Base-by-base conservation (phyloP, 768 basidiomycete genomes). In the Agaricus sinodeliciosus region DNA sequence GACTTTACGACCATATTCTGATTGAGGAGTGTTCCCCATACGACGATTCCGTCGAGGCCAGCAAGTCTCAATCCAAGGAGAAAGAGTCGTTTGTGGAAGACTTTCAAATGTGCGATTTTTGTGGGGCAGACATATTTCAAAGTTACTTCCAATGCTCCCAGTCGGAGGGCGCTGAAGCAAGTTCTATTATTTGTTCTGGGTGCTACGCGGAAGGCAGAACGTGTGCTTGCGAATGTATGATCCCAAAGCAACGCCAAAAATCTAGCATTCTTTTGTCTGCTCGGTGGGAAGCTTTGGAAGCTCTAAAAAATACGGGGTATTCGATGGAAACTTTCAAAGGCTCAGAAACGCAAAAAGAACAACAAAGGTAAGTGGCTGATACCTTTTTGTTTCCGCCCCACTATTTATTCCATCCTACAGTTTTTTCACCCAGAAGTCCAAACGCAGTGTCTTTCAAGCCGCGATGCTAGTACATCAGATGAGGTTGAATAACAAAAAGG, bases 201-300 rank as follows among this genome's bases (percentile, higher is more conserved):
- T 93, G 90, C 65, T 92, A 85, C 60, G 76, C 76, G 4, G 90
- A 92, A 61, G 90, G 90, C 9, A 77, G 90, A 26, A 77, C 72
- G n/a, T 93, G 90, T 59, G 58, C 54, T 31, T 91, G 90, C 60
- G 67, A 62, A 19, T 41, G 55, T 7, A 88, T 91, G 88, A 57
- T 66, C 11, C 80, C 85, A 0, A 71, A 73, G 54, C 87, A 88
- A 60, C 76, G 72, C 15, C 28, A 52, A 15, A 42, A 31, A 15
- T 54, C 47, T 39, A 22, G 39, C 18, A 19, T 34, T 16, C 46
- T 57, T 3, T 42, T 57, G 5, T 25, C 37, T 18, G 55, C 51
- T 34, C 60, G 54, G n/a, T 43, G 39, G 25, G 41, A 48, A n/a
- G 59, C 58, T 9, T 19, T 59, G 22, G 40, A 57, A 39, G 43